Evolutionary conservation across 495 filamentous ascomycete genomes (phyloP), one percentile per base, ranked within the genome.

Genomic region (Penicillium daleae): DNA sequence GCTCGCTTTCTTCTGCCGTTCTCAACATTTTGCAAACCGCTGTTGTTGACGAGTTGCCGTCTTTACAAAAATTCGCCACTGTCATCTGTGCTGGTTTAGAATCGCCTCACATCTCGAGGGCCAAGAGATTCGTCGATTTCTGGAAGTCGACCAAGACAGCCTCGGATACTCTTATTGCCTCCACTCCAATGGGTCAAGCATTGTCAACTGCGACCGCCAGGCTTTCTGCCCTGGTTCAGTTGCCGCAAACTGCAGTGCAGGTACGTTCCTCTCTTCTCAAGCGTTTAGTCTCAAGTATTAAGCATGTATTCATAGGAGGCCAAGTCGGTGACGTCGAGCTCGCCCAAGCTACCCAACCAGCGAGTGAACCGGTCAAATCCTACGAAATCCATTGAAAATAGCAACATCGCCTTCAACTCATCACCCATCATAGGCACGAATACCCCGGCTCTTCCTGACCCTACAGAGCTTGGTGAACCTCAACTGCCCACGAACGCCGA

Each of bases 61-160:
- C 78, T 5, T 67, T 90, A 4, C 64, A 74, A 46, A 72, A 66
- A 19, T 76, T 90, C 29, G 81, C 86, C 57, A 62, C 66, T 0
- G 72, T 91, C 24, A 71, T 91, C 1, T 76, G 81, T 35, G 77
- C 86, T 37, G 84, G 86, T 8, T 76, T 92, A 10, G 68, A 81
- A 46, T 86, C 82, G 40, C 76, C 75, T 10, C 83, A 89, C 56
- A 80, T 77, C 22, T 70, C 69, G 4, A 78, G 86, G 29, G 78
- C 81, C 15, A 86, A 85, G 57, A 63, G 68, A 5, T 83, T 86
- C 31, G 71, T 89, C 26, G 76, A 77, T 6, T 77, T 86, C 59
- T 92, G 88, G 87, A 85, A 85, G 55, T 62, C 75, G 2, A 86
- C 80, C 0, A 26, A 48, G 0, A 89, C 88, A 71, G 84, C 80